Evolutionary conservation across 1,284 basidiomycete genomes (phyloP).

Genomic region (Cutaneotrichosporon mucoides): DNA sequence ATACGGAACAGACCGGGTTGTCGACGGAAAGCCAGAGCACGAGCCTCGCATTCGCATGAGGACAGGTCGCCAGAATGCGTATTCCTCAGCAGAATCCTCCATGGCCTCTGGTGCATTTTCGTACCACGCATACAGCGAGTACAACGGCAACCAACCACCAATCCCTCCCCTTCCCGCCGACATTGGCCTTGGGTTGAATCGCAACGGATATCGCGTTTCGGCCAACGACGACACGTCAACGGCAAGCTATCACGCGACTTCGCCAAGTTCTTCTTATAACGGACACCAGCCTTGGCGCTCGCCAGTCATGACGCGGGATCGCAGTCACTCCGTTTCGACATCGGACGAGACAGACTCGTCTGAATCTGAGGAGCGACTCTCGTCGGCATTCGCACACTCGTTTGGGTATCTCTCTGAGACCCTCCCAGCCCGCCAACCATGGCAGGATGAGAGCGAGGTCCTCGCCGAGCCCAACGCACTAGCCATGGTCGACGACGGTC

Average conservation of each 20-base stretch:
- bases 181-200: constrained; percentile 12
- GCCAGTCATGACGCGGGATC: constrained; percentile 21
- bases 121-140: constrained; percentile 33
- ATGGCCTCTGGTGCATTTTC: constrained; percentile 40
- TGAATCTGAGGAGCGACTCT: constrained; percentile 7
- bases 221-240: neutral
- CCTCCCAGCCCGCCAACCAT: constrained; percentile 20
- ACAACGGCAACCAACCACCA: constrained; percentile 31
- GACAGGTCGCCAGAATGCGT: constrained; percentile 38
- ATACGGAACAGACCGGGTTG: constrained; percentile 20
- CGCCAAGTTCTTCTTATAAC: constrained; percentile 4
- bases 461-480: constrained; percentile 34
- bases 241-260: constrained; percentile 5
- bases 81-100: constrained; percentile 45
- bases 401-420: constrained; percentile 16
- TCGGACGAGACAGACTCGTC: constrained; percentile 10
- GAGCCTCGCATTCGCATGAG: constrained; percentile 36
- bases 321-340: constrained; percentile 38
- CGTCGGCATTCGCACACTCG: constrained; percentile 14
- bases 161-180: constrained; percentile 27
- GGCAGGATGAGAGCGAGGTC: constrained; percentile 11
- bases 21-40: constrained; percentile 26
- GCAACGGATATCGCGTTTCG: neutral
- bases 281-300: constrained; percentile 15
- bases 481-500: constrained; percentile 42